These are phyloP conservation scores for Colletotrichum falcatum DNA, from an alignment of 2,329 filamentous ascomycete species.

Conservation along the genomic window DNA sequence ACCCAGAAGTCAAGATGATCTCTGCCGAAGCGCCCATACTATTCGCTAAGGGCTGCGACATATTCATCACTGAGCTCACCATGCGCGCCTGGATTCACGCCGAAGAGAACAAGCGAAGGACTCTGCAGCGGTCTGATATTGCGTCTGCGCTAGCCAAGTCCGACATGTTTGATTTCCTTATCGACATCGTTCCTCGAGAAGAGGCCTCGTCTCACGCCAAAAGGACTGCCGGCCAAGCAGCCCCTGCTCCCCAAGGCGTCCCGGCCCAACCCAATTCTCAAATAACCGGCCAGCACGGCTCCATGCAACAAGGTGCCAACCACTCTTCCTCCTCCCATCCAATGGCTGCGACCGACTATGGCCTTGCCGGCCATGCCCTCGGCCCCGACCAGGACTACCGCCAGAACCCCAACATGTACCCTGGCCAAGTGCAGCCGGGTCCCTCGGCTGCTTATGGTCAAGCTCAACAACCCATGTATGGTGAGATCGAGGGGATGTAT, in stretches of 20 bases:
- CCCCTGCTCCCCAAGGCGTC: conserved; percentile 52
- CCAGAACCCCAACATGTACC: conserved; percentile 83
- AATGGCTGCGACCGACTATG: conserved; percentile 72
- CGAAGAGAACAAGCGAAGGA: conserved; percentile 97
- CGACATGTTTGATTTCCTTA: conserved; percentile 99
- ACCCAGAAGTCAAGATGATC: conserved; percentile 99
- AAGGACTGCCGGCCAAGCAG: conserved; percentile 69
- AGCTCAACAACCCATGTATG: conserved; percentile 83
- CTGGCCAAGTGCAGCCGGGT: conserved; percentile 80
- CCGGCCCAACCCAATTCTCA: conserved; percentile 55
- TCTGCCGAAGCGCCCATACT: conserved; percentile 97
- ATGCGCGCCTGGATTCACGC: conserved; percentile 99
- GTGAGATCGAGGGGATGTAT: conserved; percentile 87
- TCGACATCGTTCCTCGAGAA: conserved; percentile 97
- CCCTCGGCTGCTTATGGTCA: conserved; percentile 81
- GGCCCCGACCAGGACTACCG: conserved; percentile 83
- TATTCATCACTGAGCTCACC: conserved; percentile 98
- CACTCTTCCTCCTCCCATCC: conserved; percentile 63
- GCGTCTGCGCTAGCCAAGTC: conserved; percentile 95
- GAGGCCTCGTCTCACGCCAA: conserved; percentile 90
- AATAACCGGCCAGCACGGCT: conserved; percentile 64
- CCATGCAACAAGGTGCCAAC: conserved; percentile 66
- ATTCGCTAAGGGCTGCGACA: conserved; percentile 98
- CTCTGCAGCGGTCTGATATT: conserved; percentile 95
- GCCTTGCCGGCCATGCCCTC: conserved; percentile 72